A percentile compares a stretch with the other conserved stretches of the same genome.
These are phyloP conservation scores for Arachis stenosperma DNA, from an alignment of 306 rosid species.

Conservation along the genomic window DNA sequence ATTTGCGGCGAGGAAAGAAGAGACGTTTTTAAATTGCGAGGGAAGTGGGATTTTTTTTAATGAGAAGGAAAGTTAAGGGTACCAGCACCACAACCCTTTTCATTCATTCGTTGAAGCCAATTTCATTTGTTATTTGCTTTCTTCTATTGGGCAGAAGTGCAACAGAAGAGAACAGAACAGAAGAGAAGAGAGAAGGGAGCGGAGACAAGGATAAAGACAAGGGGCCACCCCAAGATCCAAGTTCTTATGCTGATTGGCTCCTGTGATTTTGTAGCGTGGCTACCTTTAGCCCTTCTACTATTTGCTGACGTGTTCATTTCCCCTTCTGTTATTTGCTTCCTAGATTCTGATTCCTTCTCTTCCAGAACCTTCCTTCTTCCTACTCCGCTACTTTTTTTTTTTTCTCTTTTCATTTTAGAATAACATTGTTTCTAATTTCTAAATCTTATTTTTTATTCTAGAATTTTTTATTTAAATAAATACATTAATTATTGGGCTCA, in stretches of 20 bases:
- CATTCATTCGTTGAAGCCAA: no score
- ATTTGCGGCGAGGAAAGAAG: conserved; percentile 50
- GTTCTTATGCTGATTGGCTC: conserved; percentile 42
- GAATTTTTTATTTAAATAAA: no score
- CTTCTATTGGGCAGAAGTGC: neutral
- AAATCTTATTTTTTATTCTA: no score
- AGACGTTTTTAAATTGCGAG: neutral
- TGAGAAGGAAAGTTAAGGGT: neutral
- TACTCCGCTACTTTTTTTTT: no score
- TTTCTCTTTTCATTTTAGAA: no score
- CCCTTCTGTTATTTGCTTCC: conserved; percentile 15
- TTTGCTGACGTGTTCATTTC: conserved; percentile 45
- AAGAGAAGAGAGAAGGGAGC: neutral
- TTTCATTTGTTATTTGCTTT: neutral
- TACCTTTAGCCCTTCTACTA: conserved; percentile 22
- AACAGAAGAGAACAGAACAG: neutral
- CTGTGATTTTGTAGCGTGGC: conserved; percentile 35
- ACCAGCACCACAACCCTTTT: neutral
- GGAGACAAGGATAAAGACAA: neutral
- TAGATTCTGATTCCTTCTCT: no score
- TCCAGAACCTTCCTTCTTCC: no score
- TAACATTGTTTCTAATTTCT: no score
- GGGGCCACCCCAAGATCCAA: conserved; percentile 19
- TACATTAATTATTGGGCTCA: no score
- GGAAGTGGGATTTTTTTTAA: conserved; percentile 20